phyloP scores from a whole-genome alignment of 108 stramenopile genomes.

The Seminavis robusta region DNA sequence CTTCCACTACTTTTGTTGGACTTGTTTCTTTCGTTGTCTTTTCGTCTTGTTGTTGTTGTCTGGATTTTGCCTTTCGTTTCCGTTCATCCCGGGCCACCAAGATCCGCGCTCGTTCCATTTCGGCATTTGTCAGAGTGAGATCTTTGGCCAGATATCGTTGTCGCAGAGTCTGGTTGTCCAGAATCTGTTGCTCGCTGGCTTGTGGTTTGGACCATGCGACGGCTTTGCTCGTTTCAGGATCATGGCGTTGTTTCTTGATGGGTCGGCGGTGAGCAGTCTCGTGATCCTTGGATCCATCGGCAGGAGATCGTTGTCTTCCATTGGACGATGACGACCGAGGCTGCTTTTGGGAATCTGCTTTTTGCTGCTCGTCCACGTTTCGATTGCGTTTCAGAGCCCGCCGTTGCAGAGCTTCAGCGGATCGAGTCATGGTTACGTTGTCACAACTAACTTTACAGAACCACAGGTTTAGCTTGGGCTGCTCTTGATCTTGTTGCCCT shows the following conservation, averaged over 20 bases:
- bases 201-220: slow-evolving; percentile 1
- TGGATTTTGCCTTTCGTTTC: neutral
- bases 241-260: slow-evolving; percentile 6
- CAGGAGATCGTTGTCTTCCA: neutral
- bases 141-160: neutral
- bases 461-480: too few relatives aligned
- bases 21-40: neutral
- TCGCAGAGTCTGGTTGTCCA: neutral
- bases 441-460: too few relatives aligned
- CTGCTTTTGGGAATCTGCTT: slow-evolving; percentile 5
- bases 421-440: slow-evolving; percentile 12
- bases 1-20: neutral
- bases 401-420: slow-evolving; percentile 10
- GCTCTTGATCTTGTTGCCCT: too few relatives aligned
- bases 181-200: neutral
- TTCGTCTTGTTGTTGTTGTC: neutral
- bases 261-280: neutral
- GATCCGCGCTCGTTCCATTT: neutral
- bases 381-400: slow-evolving; percentile 13
- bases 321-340: neutral
- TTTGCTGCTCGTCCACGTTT: slow-evolving; percentile 7
- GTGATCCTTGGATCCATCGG: neutral
- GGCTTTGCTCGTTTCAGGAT: slow-evolving; percentile 8
- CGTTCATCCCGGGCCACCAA: neutral
- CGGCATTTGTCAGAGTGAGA: neutral